These are phyloP conservation scores for Penicillium atrosanguineum DNA, from an alignment of 495 filamentous ascomycete species.

Conservation along the genomic window DNA sequence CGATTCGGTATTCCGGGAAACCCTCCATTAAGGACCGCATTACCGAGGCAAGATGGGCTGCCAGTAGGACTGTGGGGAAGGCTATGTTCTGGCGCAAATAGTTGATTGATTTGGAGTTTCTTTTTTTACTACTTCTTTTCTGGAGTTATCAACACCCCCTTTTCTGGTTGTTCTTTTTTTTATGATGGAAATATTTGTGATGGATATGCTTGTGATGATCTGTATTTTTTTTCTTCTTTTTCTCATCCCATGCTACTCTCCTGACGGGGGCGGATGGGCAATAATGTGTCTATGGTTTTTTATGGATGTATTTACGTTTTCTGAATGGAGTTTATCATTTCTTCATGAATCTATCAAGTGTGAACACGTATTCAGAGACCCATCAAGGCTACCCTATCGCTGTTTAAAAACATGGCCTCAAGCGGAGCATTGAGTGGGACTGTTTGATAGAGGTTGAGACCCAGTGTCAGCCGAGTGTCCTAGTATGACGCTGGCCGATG, in stretches of 20 bases:
- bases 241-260: not conserved
- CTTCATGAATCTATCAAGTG: not conserved
- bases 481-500: too few species aligned
- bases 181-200: conserved; percentile 19
- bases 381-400: too few species aligned
- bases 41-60: conserved; percentile 36
- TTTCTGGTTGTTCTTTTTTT: conserved; percentile 2
- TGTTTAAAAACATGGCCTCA: too few species aligned
- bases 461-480: too few species aligned
- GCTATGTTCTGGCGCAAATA: conserved; percentile 49
- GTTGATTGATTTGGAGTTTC: conserved; percentile 9
- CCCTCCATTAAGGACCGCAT: conserved; percentile 38
- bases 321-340: not conserved
- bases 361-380: too few species aligned
- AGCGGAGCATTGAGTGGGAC: too few species aligned
- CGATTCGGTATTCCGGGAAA: conserved; percentile 34
- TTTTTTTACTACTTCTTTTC: not conserved
- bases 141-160: not conserved
- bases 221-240: not conserved
- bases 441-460: too few species aligned
- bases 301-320: not conserved
- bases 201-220: conserved; percentile 1
- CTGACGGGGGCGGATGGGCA: not conserved
- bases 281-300: not conserved
- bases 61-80: conserved; percentile 34